Base-by-base conservation (phyloP, 805 yeast genomes). In the Candida cerambycidarum region DNA sequence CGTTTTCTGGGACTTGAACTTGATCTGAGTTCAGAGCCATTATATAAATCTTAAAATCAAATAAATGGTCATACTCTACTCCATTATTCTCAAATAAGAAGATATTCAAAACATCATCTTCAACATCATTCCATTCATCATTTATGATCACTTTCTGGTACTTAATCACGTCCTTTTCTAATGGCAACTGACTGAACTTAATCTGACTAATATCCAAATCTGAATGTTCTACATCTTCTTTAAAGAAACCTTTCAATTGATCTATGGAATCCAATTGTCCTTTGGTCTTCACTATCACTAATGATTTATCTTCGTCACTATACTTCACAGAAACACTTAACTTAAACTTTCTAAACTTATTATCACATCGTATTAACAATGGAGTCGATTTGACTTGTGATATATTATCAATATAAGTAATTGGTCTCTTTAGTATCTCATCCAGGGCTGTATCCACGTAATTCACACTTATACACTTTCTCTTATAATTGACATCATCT, bases 211-310 rank as follows among this genome's bases (percentile, higher is more conserved):
- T 50, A 31, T 63, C 67, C 14, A 55, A 37, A 15, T 28, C 10
- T 32, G 39, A 18, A 19, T 12, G 11, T 11, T 17, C 16, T 6
- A 25, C 36, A 13, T 23, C 39, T 19, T 29, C 39, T 42, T 14
- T 32, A 9, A 54, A 41, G 6, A 43, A 35, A 24, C 39, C 40
- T 16, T 45, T 47, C 3, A 59, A 45, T 4, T 36, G 28, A 2
- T 45, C 45, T 2, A 42, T 33, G 11, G 48, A 44, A 15, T 43
- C 43, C 17, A 46, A 46, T n/a, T 47, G 39, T 10, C 55, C 57
- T 19, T 45, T 48, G 1, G 67, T 49, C 35, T 69, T 69, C 9
- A 65, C 60, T 11, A 70, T 64, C 0, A 65, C 45, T n/a, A 70
- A 47, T 14, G 61, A 50, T 28, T 55, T 56, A 11, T 41, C 38